Evolutionary conservation across 495 filamentous ascomycete genomes (phyloP).

Genomic region (Poronia punctata): DNA sequence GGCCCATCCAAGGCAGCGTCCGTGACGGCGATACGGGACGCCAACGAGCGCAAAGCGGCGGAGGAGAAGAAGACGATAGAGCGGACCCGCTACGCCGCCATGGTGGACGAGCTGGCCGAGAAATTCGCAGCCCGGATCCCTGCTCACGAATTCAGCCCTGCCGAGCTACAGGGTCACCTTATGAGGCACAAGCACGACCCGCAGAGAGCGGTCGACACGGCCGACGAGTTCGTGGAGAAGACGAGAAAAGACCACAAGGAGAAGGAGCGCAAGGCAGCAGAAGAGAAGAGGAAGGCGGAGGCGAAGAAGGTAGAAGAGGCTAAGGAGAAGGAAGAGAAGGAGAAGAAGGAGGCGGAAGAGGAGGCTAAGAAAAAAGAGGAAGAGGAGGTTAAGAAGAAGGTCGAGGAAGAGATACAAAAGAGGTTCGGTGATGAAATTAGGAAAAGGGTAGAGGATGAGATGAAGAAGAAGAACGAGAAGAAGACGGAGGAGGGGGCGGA

Average conservation of each 20-base stretch:
- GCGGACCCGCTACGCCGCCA: conserved; percentile 30
- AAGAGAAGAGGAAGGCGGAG: conserved; percentile 35
- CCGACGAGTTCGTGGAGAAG: conserved; percentile 50
- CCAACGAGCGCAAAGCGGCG: conserved; percentile 31
- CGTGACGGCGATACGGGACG: conserved; percentile 7
- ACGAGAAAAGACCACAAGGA: conserved; percentile 52
- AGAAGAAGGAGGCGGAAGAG: conserved; percentile 19
- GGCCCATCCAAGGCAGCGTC: conserved; percentile 12
- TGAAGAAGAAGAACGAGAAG: conserved; percentile 8
- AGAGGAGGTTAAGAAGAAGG: conserved; percentile 11
- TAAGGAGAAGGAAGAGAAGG: conserved; percentile 25
- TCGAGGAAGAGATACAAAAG: conserved; percentile 13
- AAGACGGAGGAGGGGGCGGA: conserved; percentile 28
- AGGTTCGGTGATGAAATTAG: conserved; percentile 9
- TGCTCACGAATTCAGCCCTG: conserved; percentile 57
- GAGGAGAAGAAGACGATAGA: conserved; percentile 25
- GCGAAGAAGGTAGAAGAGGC: conserved; percentile 27
- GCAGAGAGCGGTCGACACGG: conserved; percentile 49
- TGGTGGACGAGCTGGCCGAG: conserved; percentile 32
- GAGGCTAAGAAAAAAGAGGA: conserved; percentile 15
- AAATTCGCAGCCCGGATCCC: conserved; percentile 60
- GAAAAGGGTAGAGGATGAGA: conserved; percentile 11
- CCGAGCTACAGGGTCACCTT: conserved; percentile 72
- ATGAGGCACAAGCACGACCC: conserved; percentile 61
- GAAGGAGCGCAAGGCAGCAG: conserved; percentile 42